Percentiles rank a stretch among this genome's conserved stretches.
phyloP scores from a whole-genome alignment of 306 rosid species.

The Urtica urens region DNA sequence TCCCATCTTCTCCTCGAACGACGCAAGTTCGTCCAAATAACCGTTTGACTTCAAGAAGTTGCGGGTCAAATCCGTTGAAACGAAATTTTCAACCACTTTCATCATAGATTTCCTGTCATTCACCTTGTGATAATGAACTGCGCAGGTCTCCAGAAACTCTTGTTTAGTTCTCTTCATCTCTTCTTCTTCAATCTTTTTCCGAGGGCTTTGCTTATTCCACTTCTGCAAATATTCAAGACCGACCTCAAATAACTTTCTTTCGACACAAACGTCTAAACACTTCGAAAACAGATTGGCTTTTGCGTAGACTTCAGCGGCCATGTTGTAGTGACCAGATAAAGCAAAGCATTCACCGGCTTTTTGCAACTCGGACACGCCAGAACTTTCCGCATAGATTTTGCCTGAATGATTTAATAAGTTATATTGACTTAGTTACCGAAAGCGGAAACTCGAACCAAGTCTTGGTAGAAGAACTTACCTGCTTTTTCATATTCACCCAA shows the following conservation, averaged over 20 bases:
- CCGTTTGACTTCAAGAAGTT: conserved; percentile 30
- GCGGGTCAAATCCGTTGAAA: conserved; percentile 36
- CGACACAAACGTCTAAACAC: conserved; percentile 44
- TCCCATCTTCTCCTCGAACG: conserved; percentile 54
- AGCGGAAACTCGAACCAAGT: not conserved
- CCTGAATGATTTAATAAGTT: conserved; percentile 19
- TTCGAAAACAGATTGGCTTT: conserved; percentile 35
- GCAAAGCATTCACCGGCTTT: conserved; percentile 62
- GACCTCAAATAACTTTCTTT: conserved; percentile 39
- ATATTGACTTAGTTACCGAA: not conserved
- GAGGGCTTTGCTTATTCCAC: conserved; percentile 52
- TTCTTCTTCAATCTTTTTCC: conserved; percentile 10
- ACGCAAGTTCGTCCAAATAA: conserved; percentile 46
- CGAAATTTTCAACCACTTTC: conserved; percentile 57
- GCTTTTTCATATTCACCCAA: conserved; percentile 52
- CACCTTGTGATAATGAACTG: conserved; percentile 29
- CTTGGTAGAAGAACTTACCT: conserved; percentile 23
- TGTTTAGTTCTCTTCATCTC: conserved; percentile 34
- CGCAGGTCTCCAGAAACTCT: conserved; percentile 47
- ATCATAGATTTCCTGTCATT: conserved; percentile 47
- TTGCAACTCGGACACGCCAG: conserved; percentile 33
- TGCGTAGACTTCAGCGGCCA: conserved; percentile 49
- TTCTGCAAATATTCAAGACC: conserved; percentile 41
- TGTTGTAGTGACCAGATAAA: conserved; percentile 32
- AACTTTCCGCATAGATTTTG: conserved; percentile 39